Percentiles rank a stretch among this genome's conserved stretches.
These are phyloP conservation scores for Protomyces lactucae-debilis DNA, from an alignment of 1,139 yeast species.

Conservation along the genomic window DNA sequence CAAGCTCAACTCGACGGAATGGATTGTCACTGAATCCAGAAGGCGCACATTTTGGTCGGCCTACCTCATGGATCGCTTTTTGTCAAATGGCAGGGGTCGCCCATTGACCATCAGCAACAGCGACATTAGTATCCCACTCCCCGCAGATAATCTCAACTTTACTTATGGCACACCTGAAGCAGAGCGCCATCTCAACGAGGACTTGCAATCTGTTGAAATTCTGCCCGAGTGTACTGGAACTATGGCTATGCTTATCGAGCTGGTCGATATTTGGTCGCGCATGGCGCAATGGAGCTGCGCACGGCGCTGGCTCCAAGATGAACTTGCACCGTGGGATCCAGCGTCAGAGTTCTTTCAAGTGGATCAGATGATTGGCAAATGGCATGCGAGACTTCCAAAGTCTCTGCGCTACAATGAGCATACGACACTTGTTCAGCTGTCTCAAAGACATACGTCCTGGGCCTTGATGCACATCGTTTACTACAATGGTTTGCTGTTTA, in stretches of 20 bases:
- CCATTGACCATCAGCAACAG: slow-evolving; percentile 16
- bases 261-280: slow-evolving; percentile 20
- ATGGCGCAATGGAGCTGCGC: slow-evolving; percentile 25
- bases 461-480: slow-evolving; percentile 19
- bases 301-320: slow-evolving; percentile 17
- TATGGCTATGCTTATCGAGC: slow-evolving; percentile 22
- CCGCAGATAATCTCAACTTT: slow-evolving; percentile 21
- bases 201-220: slow-evolving; percentile 1
- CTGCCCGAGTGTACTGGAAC: slow-evolving; percentile 25
- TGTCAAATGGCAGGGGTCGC: slow-evolving; percentile 21
- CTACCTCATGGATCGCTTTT: slow-evolving; percentile 18
- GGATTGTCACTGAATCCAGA: slow-evolving; percentile 22
- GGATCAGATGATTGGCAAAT: slow-evolving; percentile 4
- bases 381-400: slow-evolving; percentile 22
- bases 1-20: slow-evolving; percentile 10
- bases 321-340: slow-evolving; percentile 18
- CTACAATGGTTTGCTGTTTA: slow-evolving; percentile 16
- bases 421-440: slow-evolving; percentile 12
- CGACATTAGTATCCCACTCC: slow-evolving; percentile 16
- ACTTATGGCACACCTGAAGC: slow-evolving; percentile 25
- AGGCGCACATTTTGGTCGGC: slow-evolving; percentile 21
- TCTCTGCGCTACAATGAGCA: slow-evolving; percentile 18
- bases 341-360: slow-evolving; percentile 11
- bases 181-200: slow-evolving; percentile 9
- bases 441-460: slow-evolving; percentile 18